Evolutionary conservation across 352 stramenopile species (phyloP).

Genomic region (Aphanomyces cochlioides): DNA sequence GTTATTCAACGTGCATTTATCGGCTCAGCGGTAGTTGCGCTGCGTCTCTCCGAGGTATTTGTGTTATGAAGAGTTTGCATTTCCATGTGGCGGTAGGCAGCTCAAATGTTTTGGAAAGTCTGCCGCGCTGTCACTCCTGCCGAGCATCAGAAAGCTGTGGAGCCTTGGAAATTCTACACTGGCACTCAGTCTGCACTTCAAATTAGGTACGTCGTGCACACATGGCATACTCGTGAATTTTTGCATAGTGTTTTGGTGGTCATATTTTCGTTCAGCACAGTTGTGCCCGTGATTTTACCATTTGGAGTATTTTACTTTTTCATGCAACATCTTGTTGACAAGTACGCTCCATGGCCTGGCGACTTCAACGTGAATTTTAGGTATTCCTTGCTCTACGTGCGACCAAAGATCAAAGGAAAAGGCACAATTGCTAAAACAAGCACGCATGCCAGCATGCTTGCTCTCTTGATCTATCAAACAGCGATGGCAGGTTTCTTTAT

Average conservation of each 20-base stretch:
- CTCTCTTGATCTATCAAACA: conserved; percentile 72
- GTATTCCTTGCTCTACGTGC: conserved; percentile 73
- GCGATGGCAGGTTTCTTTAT: conserved; percentile 85
- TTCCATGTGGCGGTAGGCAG: background rate
- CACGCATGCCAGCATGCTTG: conserved; percentile 75
- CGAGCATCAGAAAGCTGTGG: conserved; percentile 66
- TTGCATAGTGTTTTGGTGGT: conserved; percentile 60
- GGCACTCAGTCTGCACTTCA: conserved; percentile 78
- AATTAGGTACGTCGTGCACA: conserved; percentile 39
- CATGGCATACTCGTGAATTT: background rate
- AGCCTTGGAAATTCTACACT: conserved; percentile 78
- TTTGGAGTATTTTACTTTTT: conserved; percentile 77
- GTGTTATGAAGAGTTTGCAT: background rate
- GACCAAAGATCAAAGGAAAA: conserved; percentile 76
- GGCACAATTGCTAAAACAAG: conserved; percentile 76
- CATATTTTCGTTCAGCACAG: conserved; percentile 80
- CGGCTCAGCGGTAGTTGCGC: conserved; percentile 64
- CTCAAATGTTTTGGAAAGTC: conserved; percentile 76
- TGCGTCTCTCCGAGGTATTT: conserved; percentile 69
- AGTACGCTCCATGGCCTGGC: conserved; percentile 29
- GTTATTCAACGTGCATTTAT: conserved; percentile 79
- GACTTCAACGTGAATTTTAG: conserved; percentile 1
- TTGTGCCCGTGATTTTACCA: conserved; percentile 78
- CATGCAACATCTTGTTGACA: conserved; percentile 82
- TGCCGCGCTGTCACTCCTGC: conserved; percentile 65